Conservation (phyloP, 352 stramenopile genomes). For the Globisporangium radiosum region DNA sequence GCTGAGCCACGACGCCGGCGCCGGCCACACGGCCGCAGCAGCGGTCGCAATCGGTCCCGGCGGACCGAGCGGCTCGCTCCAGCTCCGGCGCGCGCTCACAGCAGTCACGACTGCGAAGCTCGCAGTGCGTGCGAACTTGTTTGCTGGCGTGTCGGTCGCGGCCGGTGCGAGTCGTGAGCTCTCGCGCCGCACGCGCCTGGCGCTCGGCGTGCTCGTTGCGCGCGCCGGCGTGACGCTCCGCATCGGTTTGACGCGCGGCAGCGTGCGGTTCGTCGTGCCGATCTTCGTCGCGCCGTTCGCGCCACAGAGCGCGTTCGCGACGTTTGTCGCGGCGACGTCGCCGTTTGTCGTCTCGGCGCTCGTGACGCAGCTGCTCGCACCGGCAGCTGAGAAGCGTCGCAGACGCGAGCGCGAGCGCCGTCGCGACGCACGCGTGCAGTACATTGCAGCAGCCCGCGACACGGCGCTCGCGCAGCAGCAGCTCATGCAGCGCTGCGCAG, state of each 20-base stretch:
- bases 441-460: conserved; percentile 42
- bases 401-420: conserved; percentile 40
- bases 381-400: conserved; percentile 50
- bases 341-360: conserved; percentile 62
- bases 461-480: conserved; percentile 63
- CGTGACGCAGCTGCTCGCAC: conserved; percentile 60
- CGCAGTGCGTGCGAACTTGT: conserved; percentile 43
- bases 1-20: conserved; percentile 37
- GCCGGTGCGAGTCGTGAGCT: conserved; percentile 49
- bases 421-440: conserved; percentile 44
- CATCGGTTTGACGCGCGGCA: conserved; percentile 68
- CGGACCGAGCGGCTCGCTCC: conserved; percentile 53
- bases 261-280: conserved; percentile 74
- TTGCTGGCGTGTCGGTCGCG: conserved; percentile 39
- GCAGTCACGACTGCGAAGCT: conserved; percentile 40
- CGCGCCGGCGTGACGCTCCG: conserved; percentile 53
- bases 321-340: conserved; percentile 65
- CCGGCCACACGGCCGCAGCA: conserved; percentile 26
- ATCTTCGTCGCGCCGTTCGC: conserved; percentile 79
- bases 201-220: conserved; percentile 51
- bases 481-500: conserved; percentile 57
- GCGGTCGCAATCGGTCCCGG: conserved; percentile 38
- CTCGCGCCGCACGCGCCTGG: conserved; percentile 48
- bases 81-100: conserved; percentile 35
- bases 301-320: conserved; percentile 55